Base-by-base conservation (phyloP, 352 stramenopile genomes). In the Phytopythium chamaehyphon region DNA sequence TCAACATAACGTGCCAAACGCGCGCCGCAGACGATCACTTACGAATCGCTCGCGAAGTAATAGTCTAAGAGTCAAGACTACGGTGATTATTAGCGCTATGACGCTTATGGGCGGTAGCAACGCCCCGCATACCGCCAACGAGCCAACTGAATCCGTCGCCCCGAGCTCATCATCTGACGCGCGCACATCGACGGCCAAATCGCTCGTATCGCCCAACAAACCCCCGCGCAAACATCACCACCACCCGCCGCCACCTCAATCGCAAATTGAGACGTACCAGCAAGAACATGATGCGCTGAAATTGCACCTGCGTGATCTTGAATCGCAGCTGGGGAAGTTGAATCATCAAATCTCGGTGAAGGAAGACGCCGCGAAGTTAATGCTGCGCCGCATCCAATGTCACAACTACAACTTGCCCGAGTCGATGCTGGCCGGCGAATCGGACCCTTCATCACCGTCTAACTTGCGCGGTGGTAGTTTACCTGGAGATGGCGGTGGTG, bases 391-490 rank as follows among this genome's bases (percentile, higher is more conserved):
- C 8, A 88, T 92, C 44, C 76, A 78, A 2, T 88, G 78, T 39
- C 90, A 88, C 74, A 92, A 92, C 47, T 92, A 92, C 62, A 92
- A 88, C 40, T 62, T 92, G 16, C 74, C 81, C 3, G 76, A 86
- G 55, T 76, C 62, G 18, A 65, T 68, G 9, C 37, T 74, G 44
- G 60, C 68, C 11, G 67, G 66, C 23, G 76, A 89, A 26, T 64
- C 71, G 15, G 81, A 89, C 26, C 66, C 56, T 31, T 56, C 67
- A 14, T 76, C 76, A 11, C 76, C 81, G 7, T 66, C 59, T 2
- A 67, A 58, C 21, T 36, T 55, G 11, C 69, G 57, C 51, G 64
- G 57, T 50, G 47, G 50, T 47, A 59, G 59, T 10, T n/a, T 21
- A 35, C 47, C n/a, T 39, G 47, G n/a, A 23, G 63, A 46, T 40